Conservation (phyloP, 345 rosid genomes). For the Citrus mangshanensis region DNA sequence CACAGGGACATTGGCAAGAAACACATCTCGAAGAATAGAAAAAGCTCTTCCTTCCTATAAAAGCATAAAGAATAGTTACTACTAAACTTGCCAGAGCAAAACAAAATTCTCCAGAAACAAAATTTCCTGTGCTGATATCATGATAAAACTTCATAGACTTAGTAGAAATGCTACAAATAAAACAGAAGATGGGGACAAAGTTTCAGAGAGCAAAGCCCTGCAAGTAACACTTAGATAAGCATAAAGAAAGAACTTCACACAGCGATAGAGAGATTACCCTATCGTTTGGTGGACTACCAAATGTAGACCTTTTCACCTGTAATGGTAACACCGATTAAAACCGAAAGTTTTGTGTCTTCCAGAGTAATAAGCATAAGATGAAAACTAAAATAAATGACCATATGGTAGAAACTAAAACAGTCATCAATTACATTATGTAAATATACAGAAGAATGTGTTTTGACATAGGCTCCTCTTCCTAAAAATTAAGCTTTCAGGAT, state of each 20-base stretch:
- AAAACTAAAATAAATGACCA: not conserved
- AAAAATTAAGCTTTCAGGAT: not conserved
- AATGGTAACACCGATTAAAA: slow-evolving; percentile 9
- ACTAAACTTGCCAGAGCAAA: not conserved
- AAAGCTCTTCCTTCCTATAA: slow-evolving; percentile 66
- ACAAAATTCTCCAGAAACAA: not conserved
- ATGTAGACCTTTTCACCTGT: slow-evolving; percentile 59
- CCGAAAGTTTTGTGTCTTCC: not conserved
- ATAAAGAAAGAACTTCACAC: not conserved
- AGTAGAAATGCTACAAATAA: not conserved
- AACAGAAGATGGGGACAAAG: not conserved
- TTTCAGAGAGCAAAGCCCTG: not conserved
- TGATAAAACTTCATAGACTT: not conserved
- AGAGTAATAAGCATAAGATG: not conserved
- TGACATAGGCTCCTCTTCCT: not conserved
- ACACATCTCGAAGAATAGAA: slow-evolving; percentile 60
- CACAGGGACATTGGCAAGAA: slow-evolving; percentile 94
- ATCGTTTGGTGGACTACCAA: slow-evolving; percentile 27
- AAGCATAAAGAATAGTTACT: slow-evolving; percentile 8
- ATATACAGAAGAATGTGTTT: not conserved
- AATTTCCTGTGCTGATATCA: not conserved
- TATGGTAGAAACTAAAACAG: not conserved
- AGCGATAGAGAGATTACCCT: slow-evolving; percentile 36
- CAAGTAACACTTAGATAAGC: not conserved
- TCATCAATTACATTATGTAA: not conserved